These are phyloP conservation scores for Calcarisporium arbuscula DNA, from an alignment of 2,329 filamentous ascomycete genomes.

Conservation along the genomic window DNA sequence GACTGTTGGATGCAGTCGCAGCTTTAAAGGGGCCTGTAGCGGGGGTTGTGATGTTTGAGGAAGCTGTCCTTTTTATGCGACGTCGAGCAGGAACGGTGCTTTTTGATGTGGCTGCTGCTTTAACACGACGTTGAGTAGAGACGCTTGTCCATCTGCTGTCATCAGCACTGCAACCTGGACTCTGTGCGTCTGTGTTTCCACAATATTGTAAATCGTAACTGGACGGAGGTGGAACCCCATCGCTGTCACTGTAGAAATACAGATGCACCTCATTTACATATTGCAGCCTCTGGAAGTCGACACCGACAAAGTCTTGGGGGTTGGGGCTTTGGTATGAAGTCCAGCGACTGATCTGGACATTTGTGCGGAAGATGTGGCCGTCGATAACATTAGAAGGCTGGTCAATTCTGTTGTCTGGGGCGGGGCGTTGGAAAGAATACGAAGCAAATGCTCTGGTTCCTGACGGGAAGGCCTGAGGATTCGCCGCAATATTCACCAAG, in stretches of 20 bases:
- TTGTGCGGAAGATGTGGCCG: conserved; percentile 33
- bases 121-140: no score
- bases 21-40: no score
- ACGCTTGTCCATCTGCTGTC: conserved; percentile 7
- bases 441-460: conserved; percentile 29
- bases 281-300: conserved; percentile 14
- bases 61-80: no score
- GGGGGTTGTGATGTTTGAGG: no score
- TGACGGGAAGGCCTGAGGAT: conserved; percentile 21
- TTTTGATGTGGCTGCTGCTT: no score
- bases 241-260: conserved; percentile 23
- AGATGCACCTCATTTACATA: conserved; percentile 25
- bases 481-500: conserved; percentile 33
- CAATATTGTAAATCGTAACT: conserved; percentile 12
- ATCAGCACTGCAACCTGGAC: no score
- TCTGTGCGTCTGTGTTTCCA: no score
- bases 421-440: no score
- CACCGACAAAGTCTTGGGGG: conserved; percentile 18
- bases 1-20: conserved; percentile 20
- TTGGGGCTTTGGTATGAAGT: conserved; percentile 28
- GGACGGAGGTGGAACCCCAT: conserved; percentile 18
- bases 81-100: no score
- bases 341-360: conserved; percentile 31
- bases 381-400: conserved; percentile 32
- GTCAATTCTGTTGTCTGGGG: conserved; percentile 22